phyloP scores from a whole-genome alignment of 1,284 basidiomycete genomes.

The Pascua sp. region DNA sequence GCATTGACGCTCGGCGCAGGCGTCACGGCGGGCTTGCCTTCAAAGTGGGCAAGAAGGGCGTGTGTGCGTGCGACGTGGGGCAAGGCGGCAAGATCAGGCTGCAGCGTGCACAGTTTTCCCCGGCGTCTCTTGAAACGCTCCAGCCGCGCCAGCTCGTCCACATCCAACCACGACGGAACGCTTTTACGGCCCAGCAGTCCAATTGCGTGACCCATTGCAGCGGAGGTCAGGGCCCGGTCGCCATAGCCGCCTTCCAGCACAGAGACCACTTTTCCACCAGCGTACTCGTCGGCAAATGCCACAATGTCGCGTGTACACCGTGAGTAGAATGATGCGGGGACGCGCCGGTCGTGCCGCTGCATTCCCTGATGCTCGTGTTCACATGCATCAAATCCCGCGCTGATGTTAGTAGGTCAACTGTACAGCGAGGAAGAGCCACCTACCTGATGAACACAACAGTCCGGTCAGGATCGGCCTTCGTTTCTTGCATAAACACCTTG shows the following conservation, averaged over 20 bases:
- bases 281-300: constrained; percentile 63
- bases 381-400: constrained; percentile 82
- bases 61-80: constrained; percentile 60
- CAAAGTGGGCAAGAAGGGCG: constrained; percentile 53
- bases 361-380: constrained; percentile 88
- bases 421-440: too few species aligned
- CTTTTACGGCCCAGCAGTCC: constrained; percentile 59
- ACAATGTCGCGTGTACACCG: constrained; percentile 74
- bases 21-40: constrained; percentile 23
- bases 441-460: constrained; percentile 82
- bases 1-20: constrained; percentile 10
- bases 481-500: constrained; percentile 65
- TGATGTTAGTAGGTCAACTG: constrained; percentile 13
- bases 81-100: constrained; percentile 53
- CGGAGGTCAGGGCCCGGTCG: constrained; percentile 78
- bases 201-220: constrained; percentile 70
- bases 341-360: constrained; percentile 87
- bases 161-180: constrained; percentile 65
- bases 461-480: constrained; percentile 63
- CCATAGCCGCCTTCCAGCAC: constrained; percentile 95
- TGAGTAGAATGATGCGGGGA: constrained; percentile 79
- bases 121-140: constrained; percentile 61
- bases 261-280: constrained; percentile 71
- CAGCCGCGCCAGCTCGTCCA: constrained; percentile 64
- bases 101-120: constrained; percentile 53